Base-by-base conservation (phyloP, 805 yeast species). In the Starmerella ratchasimensis region DNA sequence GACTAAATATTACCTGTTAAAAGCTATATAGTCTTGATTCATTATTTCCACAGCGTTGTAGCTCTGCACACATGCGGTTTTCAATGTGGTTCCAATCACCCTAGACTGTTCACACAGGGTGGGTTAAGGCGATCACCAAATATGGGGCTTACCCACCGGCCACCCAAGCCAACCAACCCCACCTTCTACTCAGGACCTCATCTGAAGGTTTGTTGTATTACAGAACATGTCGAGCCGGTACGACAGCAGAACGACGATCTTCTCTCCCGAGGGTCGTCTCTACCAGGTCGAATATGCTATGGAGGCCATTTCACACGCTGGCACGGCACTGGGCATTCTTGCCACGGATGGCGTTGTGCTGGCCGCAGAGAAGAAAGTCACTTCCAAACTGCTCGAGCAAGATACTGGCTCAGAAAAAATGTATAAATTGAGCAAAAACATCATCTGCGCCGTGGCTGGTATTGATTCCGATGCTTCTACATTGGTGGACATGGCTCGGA, bases 171-270 rank as follows among this genome's bases (percentile, higher is more conserved):
- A n/a, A n/a, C n/a, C n/a, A n/a, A n/a, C n/a, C n/a, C n/a, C n/a
- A n/a, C n/a, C n/a, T n/a, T n/a, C n/a, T n/a, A n/a, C n/a, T n/a
- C n/a, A n/a, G n/a, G n/a, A n/a, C n/a, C n/a, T n/a, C n/a, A n/a
- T n/a, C n/a, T n/a, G n/a, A n/a, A n/a, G n/a, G n/a, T n/a, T n/a
- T n/a, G n/a, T n/a, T n/a, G n/a, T n/a, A n/a, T n/a, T n/a, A n/a
- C n/a, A n/a, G n/a, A n/a, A n/a, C n/a, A 51, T 51, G 55, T 82
- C 95, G 51, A 80, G 97, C 79, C 77, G 99, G 72, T 90, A 90
- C 83, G 99, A 90, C 64, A 80, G 94, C 45, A 75, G 99, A 71
- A 90, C 99, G 36, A 90, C 98, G 4, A 93, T 90, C 55, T 90
- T 90, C 64, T 88, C 97, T 28, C 99, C 99, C 8, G 99, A 90